Conservation (phyloP, 2,329 filamentous ascomycete genomes). For the Neodidymelliopsis sp. region DNA sequence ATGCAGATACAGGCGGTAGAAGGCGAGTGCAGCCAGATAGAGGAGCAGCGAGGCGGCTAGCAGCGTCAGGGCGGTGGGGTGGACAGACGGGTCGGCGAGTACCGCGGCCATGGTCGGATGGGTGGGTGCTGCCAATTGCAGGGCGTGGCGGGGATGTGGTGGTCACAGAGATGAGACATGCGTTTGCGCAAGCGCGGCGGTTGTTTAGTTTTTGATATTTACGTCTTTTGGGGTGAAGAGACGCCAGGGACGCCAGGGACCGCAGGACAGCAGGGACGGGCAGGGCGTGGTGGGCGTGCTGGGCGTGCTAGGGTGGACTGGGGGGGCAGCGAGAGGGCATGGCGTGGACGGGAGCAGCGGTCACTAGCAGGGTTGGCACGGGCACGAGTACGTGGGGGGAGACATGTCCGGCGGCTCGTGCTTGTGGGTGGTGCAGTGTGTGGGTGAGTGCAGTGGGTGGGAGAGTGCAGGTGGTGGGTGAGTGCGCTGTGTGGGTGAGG, state of each 20-base stretch:
- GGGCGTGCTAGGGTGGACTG: too few relatives aligned
- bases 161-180: constrained; percentile 17
- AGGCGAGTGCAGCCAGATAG: constrained; percentile 29
- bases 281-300: not conserved
- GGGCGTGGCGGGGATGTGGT: constrained; percentile 5
- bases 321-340: too few relatives aligned
- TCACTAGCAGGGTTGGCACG: not conserved
- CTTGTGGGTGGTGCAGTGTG: not conserved
- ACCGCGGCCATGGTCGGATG: constrained; percentile 11
- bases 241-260: too few relatives aligned
- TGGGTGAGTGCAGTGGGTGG: not conserved
- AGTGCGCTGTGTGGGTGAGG: not conserved
- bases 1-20: constrained; percentile 55
- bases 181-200: not conserved
- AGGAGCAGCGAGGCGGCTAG: constrained; percentile 16
- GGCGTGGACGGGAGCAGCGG: too few relatives aligned
- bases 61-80: constrained; percentile 16
- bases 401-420: not conserved
- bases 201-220: too few relatives aligned
- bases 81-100: constrained; percentile 12
- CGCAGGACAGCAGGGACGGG: not conserved
- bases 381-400: not conserved
- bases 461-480: too few relatives aligned
- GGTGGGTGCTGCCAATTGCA: not conserved
- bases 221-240: too few relatives aligned